Evolutionary conservation across 2,329 filamentous ascomycete genomes (phyloP).

Genomic region (Aaosphaeria arxii): DNA sequence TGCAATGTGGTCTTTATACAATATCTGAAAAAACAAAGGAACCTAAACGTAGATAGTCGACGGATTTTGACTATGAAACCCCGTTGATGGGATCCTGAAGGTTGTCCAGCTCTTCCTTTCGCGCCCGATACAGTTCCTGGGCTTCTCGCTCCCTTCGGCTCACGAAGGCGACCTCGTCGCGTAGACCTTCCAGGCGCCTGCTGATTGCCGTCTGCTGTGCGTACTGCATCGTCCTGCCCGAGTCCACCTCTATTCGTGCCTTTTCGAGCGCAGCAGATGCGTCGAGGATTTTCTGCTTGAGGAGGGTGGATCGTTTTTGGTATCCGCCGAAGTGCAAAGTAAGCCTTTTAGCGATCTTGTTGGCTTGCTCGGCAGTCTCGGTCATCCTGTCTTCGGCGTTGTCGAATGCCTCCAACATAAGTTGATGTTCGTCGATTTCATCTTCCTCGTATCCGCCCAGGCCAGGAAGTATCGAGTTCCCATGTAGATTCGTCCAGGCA

Average conservation of each 20-base stretch:
- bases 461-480: constrained; percentile 62
- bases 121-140: constrained; percentile 76
- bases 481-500: constrained; percentile 51
- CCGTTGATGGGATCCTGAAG: constrained; percentile 46
- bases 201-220: constrained; percentile 76
- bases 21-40: too few species aligned
- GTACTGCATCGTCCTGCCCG: constrained; percentile 71
- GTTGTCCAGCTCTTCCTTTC: constrained; percentile 72
- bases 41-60: too few species aligned
- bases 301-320: constrained; percentile 75
- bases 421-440: constrained; percentile 65
- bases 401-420: constrained; percentile 71
- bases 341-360: constrained; percentile 94
- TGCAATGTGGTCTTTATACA: too few species aligned
- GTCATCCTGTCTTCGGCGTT: constrained; percentile 71
- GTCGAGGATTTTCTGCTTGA: constrained; percentile 75
- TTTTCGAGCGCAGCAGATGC: constrained; percentile 72
- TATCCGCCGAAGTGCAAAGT: constrained; percentile 84
- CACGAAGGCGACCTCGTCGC: constrained; percentile 80
- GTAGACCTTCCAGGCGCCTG: constrained; percentile 68
- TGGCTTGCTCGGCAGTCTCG: constrained; percentile 71
- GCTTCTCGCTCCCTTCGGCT: constrained; percentile 82
- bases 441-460: constrained; percentile 78
- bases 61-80: constrained; percentile 3
- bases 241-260: constrained; percentile 67